phyloP scores from a whole-genome alignment of 768 basidiomycete genomes.

The Mycena olivaceomarginata region DNA sequence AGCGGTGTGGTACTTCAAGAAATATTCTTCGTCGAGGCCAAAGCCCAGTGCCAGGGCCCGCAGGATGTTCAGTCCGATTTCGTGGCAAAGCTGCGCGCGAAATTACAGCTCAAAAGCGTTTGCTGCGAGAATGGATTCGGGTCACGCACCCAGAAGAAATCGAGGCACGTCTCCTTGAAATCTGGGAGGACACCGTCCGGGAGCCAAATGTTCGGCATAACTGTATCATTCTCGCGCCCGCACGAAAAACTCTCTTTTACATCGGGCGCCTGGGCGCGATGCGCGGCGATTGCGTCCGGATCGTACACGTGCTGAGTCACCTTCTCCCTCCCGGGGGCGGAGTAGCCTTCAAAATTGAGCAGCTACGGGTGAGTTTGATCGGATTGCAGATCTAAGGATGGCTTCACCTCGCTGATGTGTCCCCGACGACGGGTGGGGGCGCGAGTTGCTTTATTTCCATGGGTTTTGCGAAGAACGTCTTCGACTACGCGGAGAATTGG shows the following conservation, averaged over 20 bases:
- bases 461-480: constrained; percentile 60
- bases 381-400: too few species aligned
- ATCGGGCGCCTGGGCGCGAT: constrained; percentile 48
- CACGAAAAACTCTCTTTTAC: constrained; percentile 75
- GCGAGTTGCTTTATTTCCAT: constrained; percentile 63
- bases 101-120: too few species aligned
- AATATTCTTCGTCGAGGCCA: constrained; percentile 64
- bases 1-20: constrained; percentile 62
- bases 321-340: constrained; percentile 62
- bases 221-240: constrained; percentile 67
- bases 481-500: constrained; percentile 53
- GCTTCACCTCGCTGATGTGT: constrained; percentile 49
- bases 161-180: constrained; percentile 70
- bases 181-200: constrained; percentile 71
- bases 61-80: constrained; percentile 65
- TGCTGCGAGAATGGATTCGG: constrained; percentile 50
- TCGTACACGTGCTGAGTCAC: constrained; percentile 48
- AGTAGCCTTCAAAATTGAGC: constrained; percentile 55
- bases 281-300: background rate
- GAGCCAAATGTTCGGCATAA: constrained; percentile 76
- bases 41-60: constrained; percentile 70
- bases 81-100: constrained; percentile 59
- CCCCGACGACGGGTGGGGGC: constrained; percentile 66
- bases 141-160: constrained; percentile 69
- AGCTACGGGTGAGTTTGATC: constrained; percentile 53